These are phyloP conservation scores for Przewalskia tangutica DNA, from an alignment of 257 asterid species.

Conservation along the genomic window DNA sequence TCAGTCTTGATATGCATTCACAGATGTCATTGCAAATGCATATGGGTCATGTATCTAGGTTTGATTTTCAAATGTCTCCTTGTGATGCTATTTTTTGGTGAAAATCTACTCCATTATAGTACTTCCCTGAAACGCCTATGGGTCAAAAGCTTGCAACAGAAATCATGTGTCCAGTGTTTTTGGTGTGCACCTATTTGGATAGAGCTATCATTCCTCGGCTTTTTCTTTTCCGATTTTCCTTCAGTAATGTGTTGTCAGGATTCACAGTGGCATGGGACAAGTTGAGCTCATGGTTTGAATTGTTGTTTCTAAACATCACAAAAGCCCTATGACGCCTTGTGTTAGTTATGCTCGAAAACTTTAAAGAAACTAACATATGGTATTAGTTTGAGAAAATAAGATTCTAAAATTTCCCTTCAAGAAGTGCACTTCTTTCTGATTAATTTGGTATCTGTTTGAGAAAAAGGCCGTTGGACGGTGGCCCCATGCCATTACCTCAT, in stretches of 20 bases:
- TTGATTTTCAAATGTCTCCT: background rate
- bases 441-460: background rate
- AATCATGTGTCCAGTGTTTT: background rate
- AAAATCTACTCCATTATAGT: background rate
- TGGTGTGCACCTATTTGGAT: background rate
- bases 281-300: background rate
- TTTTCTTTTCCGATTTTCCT: background rate
- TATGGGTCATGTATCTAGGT: background rate
- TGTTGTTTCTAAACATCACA: background rate
- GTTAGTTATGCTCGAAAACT: background rate
- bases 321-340: background rate
- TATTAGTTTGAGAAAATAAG: background rate
- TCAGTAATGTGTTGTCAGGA: background rate
- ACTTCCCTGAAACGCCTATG: background rate
- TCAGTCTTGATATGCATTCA: background rate
- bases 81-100: background rate
- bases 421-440: background rate
- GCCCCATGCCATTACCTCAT: background rate
- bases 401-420: background rate
- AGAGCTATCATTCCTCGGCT: background rate
- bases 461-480: background rate
- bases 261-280: background rate
- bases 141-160: background rate
- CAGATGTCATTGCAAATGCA: background rate
- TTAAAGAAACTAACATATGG: background rate